Conservation (phyloP, 192 early-diverging fungal genomes). For the Fimicolochytrium jonesii region DNA sequence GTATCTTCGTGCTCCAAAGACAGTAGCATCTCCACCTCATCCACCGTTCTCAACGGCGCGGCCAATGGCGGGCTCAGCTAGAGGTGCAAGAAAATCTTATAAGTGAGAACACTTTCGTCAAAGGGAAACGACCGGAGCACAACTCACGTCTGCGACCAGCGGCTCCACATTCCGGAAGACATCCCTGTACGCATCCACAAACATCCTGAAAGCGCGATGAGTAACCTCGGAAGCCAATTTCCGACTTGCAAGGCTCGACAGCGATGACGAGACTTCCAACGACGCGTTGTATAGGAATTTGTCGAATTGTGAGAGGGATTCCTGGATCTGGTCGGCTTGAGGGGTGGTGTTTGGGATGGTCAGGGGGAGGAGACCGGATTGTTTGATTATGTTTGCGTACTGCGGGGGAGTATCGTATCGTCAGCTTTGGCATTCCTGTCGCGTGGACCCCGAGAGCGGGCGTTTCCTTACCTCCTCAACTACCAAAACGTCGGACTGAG, state of each 20-base stretch:
- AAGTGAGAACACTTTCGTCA: no score
- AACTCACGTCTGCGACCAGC: constrained; percentile 43
- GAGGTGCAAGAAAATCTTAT: no score
- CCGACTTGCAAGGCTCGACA: constrained; percentile 32
- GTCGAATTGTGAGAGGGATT: constrained; percentile 59
- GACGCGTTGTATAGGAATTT: constrained; percentile 58
- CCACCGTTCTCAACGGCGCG: constrained; percentile 56
- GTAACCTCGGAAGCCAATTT: constrained; percentile 36
- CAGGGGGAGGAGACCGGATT: constrained; percentile 11
- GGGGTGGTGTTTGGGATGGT: constrained; percentile 51
- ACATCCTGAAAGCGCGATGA: constrained; percentile 47
- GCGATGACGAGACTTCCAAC: constrained; percentile 52
- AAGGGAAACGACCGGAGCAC: no score
- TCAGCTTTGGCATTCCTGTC: neutral
- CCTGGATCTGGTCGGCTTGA: constrained; percentile 40
- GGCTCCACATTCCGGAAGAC: constrained; percentile 54
- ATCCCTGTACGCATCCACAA: constrained; percentile 58
- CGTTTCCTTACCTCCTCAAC: constrained; percentile 65
- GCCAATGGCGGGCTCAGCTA: constrained; percentile 59
- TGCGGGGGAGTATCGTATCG: no score
- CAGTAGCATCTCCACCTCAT: constrained; percentile 68
- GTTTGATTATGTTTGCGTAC: constrained; percentile 6
- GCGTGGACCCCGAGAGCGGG: no score
- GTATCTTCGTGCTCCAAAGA: constrained; percentile 24
- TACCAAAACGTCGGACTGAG: constrained; percentile 58